A percentile compares a stretch with the other conserved stretches of the same genome.
Evolutionary conservation across 1,284 basidiomycete genomes (phyloP).

Genomic region (Tranzscheliella williamsii): DNA sequence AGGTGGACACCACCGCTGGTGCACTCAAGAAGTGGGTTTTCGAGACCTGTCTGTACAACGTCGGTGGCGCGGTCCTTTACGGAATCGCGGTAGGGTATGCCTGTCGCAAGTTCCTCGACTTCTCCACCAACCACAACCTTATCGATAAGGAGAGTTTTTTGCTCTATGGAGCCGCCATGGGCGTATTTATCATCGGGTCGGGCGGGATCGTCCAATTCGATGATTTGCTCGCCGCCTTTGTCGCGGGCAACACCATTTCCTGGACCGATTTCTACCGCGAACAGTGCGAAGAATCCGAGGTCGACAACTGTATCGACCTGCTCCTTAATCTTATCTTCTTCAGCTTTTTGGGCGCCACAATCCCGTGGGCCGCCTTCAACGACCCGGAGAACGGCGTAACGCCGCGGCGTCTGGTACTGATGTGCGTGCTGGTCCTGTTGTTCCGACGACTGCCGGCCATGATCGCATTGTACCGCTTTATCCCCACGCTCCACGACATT

Average conservation of each 20-base stretch:
- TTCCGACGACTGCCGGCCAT: conserved; percentile 60
- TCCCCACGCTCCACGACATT: conserved; percentile 53
- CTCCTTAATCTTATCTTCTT: conserved; percentile 60
- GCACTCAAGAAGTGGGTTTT: conserved; percentile 41
- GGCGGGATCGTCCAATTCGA: conserved; percentile 46
- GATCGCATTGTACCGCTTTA: conserved; percentile 44
- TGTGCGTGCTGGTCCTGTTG: conserved; percentile 62
- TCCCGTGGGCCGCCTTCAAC: conserved; percentile 45
- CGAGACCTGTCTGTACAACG: conserved; percentile 37
- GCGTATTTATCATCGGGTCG: conserved; percentile 44
- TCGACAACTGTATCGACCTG: conserved; percentile 51
- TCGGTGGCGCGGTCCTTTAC: conserved; percentile 30
- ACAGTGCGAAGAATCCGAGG: conserved; percentile 53
- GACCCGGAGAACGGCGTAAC: conserved; percentile 53
- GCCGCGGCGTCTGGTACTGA: conserved; percentile 59
- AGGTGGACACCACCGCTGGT: conserved; percentile 15
- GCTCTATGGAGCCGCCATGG: conserved; percentile 46
- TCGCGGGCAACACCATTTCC: conserved; percentile 46
- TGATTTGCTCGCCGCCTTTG: conserved; percentile 50
- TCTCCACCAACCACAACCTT: conserved; percentile 38
- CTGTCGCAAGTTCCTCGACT: conserved; percentile 36
- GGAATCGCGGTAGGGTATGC: conserved; percentile 43
- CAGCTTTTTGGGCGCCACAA: conserved; percentile 57
- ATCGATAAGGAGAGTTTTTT: conserved; percentile 56
- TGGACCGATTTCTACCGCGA: conserved; percentile 55